Evolutionary conservation across 2,329 filamentous ascomycete genomes (phyloP), one percentile per base, ranked within the genome.

Genomic region (Oidium heveae): DNA sequence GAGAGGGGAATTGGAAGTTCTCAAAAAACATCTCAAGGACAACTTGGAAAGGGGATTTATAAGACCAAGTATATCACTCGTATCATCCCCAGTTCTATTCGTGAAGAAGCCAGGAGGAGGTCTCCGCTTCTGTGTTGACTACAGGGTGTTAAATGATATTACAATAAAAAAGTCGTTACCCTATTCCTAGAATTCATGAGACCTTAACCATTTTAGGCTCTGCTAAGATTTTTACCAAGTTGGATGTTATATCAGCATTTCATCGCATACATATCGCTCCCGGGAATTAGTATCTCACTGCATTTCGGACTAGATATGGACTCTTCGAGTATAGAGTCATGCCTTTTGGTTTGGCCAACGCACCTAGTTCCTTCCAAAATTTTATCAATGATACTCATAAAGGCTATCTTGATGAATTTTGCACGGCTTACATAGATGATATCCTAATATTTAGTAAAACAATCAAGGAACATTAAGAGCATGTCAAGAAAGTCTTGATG

Each of bases 31-130:
- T 22, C 24, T 56, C 12, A n/a, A 39, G n/a, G 55, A 56, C 32
- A 56, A 49, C 15, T 24, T 56, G 2, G 20, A 36, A 8, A 56
- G 54, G 22, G 55, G 51, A 54, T 54, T 56, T 22, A 54, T 56
- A 7, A 2, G 46, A 15, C 36, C 37, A 13, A 36, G 22, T 12
- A 32, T 15, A 37, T 53, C 50, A 3, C 33, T 50, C 0, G 34
- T 41, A 2, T 20, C 28, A 4, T 50, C 46, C 15, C 46, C 46
- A 28, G 46, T 50, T 12, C 46, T 28, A 7, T 50, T 50, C 32
- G 18, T 50, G 8, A 50, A 50, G 15, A 50, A 50, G 32, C 46
- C 46, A 10, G 46, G 46, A 4, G 46, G 46, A 13, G 46, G 46
- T 15, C 4, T 50, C 2, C 20, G 46, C 3, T 50, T 50, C n/a